A percentile compares a stretch with the other conserved stretches of the same genome.
phyloP scores from a whole-genome alignment of 768 basidiomycete species.

The Psilocybe cyanescens region DNA sequence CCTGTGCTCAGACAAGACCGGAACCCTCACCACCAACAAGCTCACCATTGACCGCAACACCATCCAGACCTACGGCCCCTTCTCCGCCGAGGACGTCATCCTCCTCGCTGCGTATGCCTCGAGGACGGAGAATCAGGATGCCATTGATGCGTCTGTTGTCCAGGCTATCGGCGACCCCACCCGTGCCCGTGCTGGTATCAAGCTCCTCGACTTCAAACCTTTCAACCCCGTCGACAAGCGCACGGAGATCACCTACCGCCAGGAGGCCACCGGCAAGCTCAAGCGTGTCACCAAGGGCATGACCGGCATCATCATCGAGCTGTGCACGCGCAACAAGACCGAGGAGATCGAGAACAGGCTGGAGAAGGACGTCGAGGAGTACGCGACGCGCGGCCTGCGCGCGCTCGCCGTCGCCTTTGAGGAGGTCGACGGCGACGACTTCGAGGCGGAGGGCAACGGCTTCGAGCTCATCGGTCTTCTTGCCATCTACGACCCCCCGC shows the following conservation, averaged over 20 bases:
- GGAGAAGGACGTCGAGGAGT: constrained; percentile 96
- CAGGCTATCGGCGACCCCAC: constrained; percentile 70
- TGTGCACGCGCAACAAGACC: constrained; percentile 97
- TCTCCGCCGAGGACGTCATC: constrained; percentile 89
- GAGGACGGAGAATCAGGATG: constrained; percentile 99
- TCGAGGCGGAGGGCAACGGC: constrained; percentile 89
- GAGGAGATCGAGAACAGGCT: constrained; percentile 89
- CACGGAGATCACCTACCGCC: constrained; percentile 97
- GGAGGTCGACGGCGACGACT: constrained; percentile 84
- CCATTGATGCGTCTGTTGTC: constrained; percentile 90
- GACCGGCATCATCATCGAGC: constrained; percentile 98
- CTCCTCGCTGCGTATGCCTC: constrained; percentile 95
- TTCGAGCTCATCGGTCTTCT: constrained; percentile 98
- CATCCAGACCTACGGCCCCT: constrained; percentile 88
- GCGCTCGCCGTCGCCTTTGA: constrained; percentile 96
- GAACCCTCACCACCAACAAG: constrained; percentile 98
- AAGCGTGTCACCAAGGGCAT: constrained; percentile 99
- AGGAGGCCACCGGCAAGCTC: constrained; percentile 91
- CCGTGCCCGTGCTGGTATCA: constrained; percentile 90
- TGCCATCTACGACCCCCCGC: constrained; percentile 97
- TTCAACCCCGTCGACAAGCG: constrained; percentile 99
- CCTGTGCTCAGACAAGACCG: constrained; percentile 98
- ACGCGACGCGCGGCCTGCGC: constrained; percentile 94
- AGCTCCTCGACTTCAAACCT: constrained; percentile 97
- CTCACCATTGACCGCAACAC: constrained; percentile 95